Evolutionary conservation across 345 rosid genomes (phyloP), one percentile per base, ranked within the genome.

Genomic region (Citrus unshiu): DNA sequence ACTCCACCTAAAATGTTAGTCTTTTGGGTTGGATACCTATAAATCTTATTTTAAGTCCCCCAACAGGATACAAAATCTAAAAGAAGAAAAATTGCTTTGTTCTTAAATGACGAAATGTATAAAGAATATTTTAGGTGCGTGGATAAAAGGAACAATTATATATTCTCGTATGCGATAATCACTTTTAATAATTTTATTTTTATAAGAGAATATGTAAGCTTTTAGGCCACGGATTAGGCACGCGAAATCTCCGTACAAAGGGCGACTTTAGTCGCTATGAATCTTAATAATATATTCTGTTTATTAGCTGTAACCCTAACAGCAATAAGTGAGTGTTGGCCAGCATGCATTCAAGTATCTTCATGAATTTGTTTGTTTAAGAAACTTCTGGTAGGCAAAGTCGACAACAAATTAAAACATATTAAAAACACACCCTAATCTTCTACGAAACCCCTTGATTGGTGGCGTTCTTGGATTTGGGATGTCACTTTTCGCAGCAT

Each of bases 231-330:
- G 2, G 60, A 72, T 57, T 72, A 13, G 29, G 49, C 63, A 72
- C 43, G 46, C 75, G 19, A 30, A 57, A 72, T 72, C 39, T 56
- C 10, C 29, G 4, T 9, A 40, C 21, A 8, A 70, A 57, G 10
- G 22, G 56, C 6, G 32, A 34, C 32, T 32, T 39, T 34, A 22
- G 49, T 57, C 65, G 24, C 12, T 32, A 70, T 27, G 63, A 34
- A 56, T 72, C 43, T 54, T 19, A 49, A 30, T 6, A 24, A 39
- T 54, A 14, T 24, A 9, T 56, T 32, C 57, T 6, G 35, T 24
- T 56, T 54, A 27, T 70, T 19, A 72, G 75, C 64, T 72, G 62
- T 72, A 73, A 30, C 32, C 76, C 66, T 58, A 6, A 71, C 2
- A 10, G 62, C 46, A 4, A 58, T 25, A 32, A 57, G 51, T 51